A percentile compares a stretch with the other conserved stretches of the same genome.
phyloP scores from a whole-genome alignment of 164 flowering plant species.

The Vitis labrusca region DNA sequence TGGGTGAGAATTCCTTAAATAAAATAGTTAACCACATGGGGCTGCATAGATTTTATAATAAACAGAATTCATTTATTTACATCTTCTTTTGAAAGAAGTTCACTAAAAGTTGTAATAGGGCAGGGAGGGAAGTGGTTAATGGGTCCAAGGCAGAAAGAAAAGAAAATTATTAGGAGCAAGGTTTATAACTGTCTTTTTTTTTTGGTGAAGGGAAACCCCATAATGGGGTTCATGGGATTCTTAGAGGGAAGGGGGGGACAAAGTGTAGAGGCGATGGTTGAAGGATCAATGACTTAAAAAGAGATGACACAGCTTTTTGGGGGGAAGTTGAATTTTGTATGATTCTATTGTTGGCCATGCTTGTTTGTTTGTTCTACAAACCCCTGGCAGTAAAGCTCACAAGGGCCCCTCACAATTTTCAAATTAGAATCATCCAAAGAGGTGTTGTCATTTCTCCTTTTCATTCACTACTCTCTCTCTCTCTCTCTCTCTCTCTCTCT shows the following conservation, averaged over 20 bases:
- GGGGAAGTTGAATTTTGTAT: background rate
- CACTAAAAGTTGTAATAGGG: too few relatives aligned
- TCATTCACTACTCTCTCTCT: background rate
- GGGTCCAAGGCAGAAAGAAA: too few relatives aligned
- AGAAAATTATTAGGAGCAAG: too few relatives aligned
- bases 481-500: too few relatives aligned
- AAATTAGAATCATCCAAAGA: background rate
- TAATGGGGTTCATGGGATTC: slow-evolving; percentile 10
- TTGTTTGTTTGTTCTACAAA: slow-evolving; percentile 12
- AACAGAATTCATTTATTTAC: too few relatives aligned
- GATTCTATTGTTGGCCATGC: slow-evolving; percentile 17
- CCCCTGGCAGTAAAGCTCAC: slow-evolving; percentile 8
- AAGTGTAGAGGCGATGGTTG: background rate
- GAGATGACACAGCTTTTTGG: slow-evolving; percentile 2
- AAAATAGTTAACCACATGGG: too few relatives aligned
- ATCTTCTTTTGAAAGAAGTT: too few relatives aligned
- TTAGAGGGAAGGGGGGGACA: background rate
- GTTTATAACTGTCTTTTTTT: background rate
- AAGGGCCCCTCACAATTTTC: slow-evolving; percentile 7
- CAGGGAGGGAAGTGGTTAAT: too few relatives aligned
- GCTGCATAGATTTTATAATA: too few relatives aligned
- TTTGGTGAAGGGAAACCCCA: background rate
- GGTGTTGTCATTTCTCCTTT: background rate
- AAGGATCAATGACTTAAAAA: background rate
- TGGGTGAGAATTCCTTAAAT: too few relatives aligned